These are phyloP conservation scores for Epichloe uncinata DNA, from an alignment of 2,329 filamentous ascomycete species.

Conservation along the genomic window DNA sequence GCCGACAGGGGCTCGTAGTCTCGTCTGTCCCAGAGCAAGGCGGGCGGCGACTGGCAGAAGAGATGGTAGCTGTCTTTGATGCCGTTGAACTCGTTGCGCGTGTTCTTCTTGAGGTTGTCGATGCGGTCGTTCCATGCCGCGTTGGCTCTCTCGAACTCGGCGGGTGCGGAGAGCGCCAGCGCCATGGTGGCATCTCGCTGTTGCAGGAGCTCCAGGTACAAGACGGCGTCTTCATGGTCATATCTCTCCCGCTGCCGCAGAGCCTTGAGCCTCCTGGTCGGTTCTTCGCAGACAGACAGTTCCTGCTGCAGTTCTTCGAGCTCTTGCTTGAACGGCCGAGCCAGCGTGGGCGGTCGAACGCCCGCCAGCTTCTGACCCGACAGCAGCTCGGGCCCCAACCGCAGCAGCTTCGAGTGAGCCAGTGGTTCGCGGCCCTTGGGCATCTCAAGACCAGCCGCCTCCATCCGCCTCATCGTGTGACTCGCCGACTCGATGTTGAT, in stretches of 20 bases:
- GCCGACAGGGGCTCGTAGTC: conserved; percentile 55
- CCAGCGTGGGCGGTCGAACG: conserved; percentile 14
- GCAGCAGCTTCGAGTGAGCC: conserved; percentile 14
- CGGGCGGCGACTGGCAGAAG: conserved; percentile 33
- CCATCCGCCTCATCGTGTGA: conserved; percentile 33
- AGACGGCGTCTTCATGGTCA: conserved; percentile 9
- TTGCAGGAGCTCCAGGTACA: conserved; percentile 20
- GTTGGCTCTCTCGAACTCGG: conserved; percentile 17
- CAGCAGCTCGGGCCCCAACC: conserved; percentile 11
- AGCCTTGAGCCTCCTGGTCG: conserved; percentile 12
- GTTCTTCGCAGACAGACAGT: conserved; percentile 6
- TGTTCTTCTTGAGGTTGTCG: conserved; percentile 19
- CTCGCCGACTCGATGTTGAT: conserved; percentile 34
- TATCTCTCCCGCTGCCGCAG: conserved; percentile 17
- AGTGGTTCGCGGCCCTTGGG: conserved; percentile 30
- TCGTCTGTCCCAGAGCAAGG: conserved; percentile 57
- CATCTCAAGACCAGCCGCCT: conserved; percentile 24
- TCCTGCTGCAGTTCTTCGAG: conserved; percentile 25
- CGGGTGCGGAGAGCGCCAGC: conserved; percentile 10
- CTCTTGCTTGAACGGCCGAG: conserved; percentile 29
- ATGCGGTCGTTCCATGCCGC: conserved; percentile 23
- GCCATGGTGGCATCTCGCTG: conserved; percentile 16
- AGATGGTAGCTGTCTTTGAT: conserved; percentile 41
- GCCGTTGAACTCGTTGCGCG: conserved; percentile 23
- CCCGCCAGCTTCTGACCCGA: conserved; percentile 18